These are phyloP conservation scores for Chrysophaeum taylorii DNA, from an alignment of 352 stramenopile species.

Conservation along the genomic window DNA sequence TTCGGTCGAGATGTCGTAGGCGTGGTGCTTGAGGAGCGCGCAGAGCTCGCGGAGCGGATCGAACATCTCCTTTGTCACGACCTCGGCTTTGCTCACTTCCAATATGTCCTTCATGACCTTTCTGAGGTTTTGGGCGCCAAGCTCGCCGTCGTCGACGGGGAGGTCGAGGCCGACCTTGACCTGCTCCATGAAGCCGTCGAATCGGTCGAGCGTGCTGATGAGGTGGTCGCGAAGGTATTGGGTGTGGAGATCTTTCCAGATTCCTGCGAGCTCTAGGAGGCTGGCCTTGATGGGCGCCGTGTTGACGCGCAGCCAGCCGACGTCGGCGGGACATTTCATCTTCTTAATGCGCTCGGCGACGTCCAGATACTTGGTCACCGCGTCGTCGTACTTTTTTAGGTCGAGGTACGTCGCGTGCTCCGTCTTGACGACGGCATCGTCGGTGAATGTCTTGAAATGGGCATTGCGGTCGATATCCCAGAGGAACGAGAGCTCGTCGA, in stretches of 20 bases:
- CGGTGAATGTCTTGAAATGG: slow-evolving; percentile 81
- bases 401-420: slow-evolving; percentile 71
- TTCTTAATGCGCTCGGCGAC: slow-evolving; percentile 76
- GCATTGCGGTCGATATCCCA: slow-evolving; percentile 84
- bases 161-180: slow-evolving; percentile 66
- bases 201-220: slow-evolving; percentile 32
- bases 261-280: background rate
- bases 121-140: slow-evolving; percentile 57
- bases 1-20: slow-evolving; percentile 59
- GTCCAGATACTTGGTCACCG: slow-evolving; percentile 88
- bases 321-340: slow-evolving; percentile 72
- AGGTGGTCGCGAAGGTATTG: slow-evolving; percentile 29
- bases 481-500: slow-evolving; percentile 87
- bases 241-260: slow-evolving; percentile 20
- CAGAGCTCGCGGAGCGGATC: slow-evolving; percentile 81
- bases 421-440: slow-evolving; percentile 52
- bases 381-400: slow-evolving; percentile 82
- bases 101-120: slow-evolving; percentile 89
- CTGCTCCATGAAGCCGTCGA: slow-evolving; percentile 72
- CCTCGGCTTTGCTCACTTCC: slow-evolving; percentile 81
- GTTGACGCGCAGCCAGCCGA: slow-evolving; percentile 94
- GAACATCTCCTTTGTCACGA: slow-evolving; percentile 82
- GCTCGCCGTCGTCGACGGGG: slow-evolving; percentile 66
- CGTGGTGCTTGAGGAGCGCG: slow-evolving; percentile 84
- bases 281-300: slow-evolving; percentile 89